phyloP scores from a whole-genome alignment of 2,329 filamentous ascomycete genomes.

The Claviceps pusilla region DNA sequence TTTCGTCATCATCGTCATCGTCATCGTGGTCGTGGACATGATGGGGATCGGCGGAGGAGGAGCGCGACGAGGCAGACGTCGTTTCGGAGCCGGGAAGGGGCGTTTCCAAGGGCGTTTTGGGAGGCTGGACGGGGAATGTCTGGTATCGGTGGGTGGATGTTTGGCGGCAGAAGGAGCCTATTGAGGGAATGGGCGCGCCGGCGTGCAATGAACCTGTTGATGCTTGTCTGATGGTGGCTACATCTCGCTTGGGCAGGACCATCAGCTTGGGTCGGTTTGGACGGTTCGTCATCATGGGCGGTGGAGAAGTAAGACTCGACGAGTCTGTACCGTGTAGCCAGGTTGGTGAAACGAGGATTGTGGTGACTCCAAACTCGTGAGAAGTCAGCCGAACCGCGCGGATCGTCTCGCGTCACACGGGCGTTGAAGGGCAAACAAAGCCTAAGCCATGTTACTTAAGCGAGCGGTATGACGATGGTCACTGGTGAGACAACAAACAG shows the following conservation, averaged over 20 bases:
- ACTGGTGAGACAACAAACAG: background rate
- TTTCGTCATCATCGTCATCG: slow-evolving; percentile 33
- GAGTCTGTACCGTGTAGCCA: background rate
- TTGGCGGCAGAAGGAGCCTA: slow-evolving; percentile 20
- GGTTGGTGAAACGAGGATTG: background rate
- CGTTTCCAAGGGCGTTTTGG: slow-evolving; percentile 44
- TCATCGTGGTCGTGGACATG: slow-evolving; percentile 19
- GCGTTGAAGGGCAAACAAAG: background rate
- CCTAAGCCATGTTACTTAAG: background rate
- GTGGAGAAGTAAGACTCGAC: background rate
- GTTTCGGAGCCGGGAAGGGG: slow-evolving; percentile 9
- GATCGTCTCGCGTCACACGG: background rate
- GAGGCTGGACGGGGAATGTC: slow-evolving; percentile 64
- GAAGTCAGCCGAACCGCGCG: background rate
- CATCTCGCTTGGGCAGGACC: background rate
- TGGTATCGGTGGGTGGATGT: slow-evolving; percentile 50
- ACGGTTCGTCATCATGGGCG: slow-evolving; percentile 5
- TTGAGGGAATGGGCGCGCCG: slow-evolving; percentile 31
- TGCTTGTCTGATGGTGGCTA: slow-evolving; percentile 9
- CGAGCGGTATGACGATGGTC: background rate
- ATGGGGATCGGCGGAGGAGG: slow-evolving; percentile 5
- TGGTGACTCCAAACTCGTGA: background rate
- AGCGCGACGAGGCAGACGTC: slow-evolving; percentile 2
- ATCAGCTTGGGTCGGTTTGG: slow-evolving; percentile 2
- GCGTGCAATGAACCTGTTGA: slow-evolving; percentile 37